Evolutionary conservation across 169 alveolate species (phyloP), one percentile per base, ranked within the genome.

Genomic region (Cryptosporidium tyzzeri): DNA sequence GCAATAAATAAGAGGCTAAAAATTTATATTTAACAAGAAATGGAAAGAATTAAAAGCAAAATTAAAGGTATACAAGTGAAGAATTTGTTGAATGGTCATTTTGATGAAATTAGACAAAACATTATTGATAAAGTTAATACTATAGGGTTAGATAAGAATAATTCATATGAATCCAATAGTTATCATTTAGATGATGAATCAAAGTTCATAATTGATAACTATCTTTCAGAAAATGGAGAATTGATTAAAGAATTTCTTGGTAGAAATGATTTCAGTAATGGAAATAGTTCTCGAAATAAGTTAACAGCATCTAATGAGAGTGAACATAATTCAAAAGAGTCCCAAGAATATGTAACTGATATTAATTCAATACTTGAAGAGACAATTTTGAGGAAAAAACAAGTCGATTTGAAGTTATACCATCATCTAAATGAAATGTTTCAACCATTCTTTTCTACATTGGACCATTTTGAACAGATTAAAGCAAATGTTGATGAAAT

Each of bases 371-470:
- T 26, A 39, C 26, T 62, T 21, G 35, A 61, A 23, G 89, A 80
- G 21, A n/a, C 59, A 3, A 41, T 23, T 80, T 45, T 44, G 21
- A 62, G 37, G 39, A 62, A 26, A 50, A 65, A 44, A 41, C 35
- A 44, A 6, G 67, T 39, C n/a, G 74, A 65, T 41, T 41, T 23
- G 44, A 35, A 59, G 55, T 29, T 80, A 48, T 61, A 59, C 62
- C 3, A 33, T 26, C 70, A 65, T 14, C 26, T 80, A 14, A 37
- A 12, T 26, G 55, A 80, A 44, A 35, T 50, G 50, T 61, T 44
- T 44, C 55, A 80, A n/a, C 89, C 89, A 48, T 59, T 61, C 29
- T 41, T 80, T 29, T 35, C 50, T 26, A 37, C 71, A 21, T 29
- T 71, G 26, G 41, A 51, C 31, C 8, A 44, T 39, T 61, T 61